Conservation (phyloP, 768 basidiomycete genomes). For the Collybia mongolica region DNA sequence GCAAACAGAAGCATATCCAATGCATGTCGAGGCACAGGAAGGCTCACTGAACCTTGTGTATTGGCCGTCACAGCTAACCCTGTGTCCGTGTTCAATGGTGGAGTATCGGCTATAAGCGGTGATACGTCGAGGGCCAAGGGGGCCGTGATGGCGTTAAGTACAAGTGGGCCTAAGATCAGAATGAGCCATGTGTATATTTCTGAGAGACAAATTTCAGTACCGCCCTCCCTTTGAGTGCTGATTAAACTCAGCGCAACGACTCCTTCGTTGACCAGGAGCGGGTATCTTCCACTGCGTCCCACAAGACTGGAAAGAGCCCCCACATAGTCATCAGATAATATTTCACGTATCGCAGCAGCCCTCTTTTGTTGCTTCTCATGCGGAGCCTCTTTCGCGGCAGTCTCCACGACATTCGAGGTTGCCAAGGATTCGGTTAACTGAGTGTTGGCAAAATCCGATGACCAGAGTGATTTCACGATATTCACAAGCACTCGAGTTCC, state of each 20-base stretch:
- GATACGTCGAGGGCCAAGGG: conserved; percentile 43
- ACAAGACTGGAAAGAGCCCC: conserved; percentile 70
- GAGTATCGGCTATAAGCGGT: conserved; percentile 32
- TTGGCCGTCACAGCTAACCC: conserved; percentile 49
- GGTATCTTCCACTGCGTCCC: conserved; percentile 75
- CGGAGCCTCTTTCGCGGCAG: conserved; percentile 25
- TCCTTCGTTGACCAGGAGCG: conserved; percentile 86
- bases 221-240: conserved; percentile 61
- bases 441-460: conserved; percentile 13
- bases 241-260: conserved; percentile 81
- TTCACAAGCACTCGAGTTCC: conserved; percentile 88
- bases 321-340: conserved; percentile 55
- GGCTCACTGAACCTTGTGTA: conserved; percentile 33
- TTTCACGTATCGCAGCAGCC: conserved; percentile 48
- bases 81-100: conserved; percentile 41
- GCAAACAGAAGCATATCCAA: conserved; percentile 69
- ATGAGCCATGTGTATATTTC: conserved; percentile 4
- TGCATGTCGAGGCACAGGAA: conserved; percentile 50
- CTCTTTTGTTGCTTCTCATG: conserved; percentile 47
- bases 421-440: conserved; percentile 32
- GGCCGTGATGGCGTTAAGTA: conserved; percentile 56
- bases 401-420: conserved; percentile 11
- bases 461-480: conserved; percentile 76
- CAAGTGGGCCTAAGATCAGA: conserved; percentile 49
- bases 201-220: conserved; percentile 38